Evolutionary conservation across 2,329 filamentous ascomycete genomes (phyloP), one percentile per base, ranked within the genome.

Genomic region (Cladosporium halotolerans): DNA sequence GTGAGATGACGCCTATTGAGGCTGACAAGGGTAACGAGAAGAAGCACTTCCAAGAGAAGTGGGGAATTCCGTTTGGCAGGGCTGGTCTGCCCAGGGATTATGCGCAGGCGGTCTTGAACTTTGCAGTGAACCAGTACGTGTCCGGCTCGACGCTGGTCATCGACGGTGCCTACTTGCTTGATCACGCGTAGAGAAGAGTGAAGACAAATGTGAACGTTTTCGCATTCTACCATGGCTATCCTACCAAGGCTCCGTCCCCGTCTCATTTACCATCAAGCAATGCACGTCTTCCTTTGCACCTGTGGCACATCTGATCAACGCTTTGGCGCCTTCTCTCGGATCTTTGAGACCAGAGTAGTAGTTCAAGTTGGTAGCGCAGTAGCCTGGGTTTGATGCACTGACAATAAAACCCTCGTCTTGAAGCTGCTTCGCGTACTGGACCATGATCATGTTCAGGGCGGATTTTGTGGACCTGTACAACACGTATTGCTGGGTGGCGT

Each of bases 61-160:
- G 63, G 66, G 66, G 14, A 67, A 73, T 53, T 68, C 71, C 36
- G 67, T 72, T 54, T 65, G 74, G 59, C 50, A 63, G 58, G 66
- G 72, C 43, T 65, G 70, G 41, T 62, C 68, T 45, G 55, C 72
- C 41, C 71, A 70, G 57, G 67, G 71, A 18, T 66, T 74, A 67
- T 57, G 75, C 85, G 19, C 84, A 84, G 2, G 70, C 82, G 14
- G 76, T 78, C 23, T 72, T 84, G 39, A 73, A 62, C 43, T 63
- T 67, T 36, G 65, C 79, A 55, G 83, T 83, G 4, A 75, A 79
- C 41, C 76, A 80, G 9, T 87, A 84, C 66, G 73, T 79, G 57
- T 86, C 85, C 64, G 85, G 84, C 2, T 77, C 76, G 52, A 76
- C 83, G 14, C 70, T 86, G 44, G 69, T 85, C 3, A 73, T 81